These are phyloP conservation scores for Coelastrella sp. DNA, from an alignment of 139 green algal species.

Conservation along the genomic window DNA sequence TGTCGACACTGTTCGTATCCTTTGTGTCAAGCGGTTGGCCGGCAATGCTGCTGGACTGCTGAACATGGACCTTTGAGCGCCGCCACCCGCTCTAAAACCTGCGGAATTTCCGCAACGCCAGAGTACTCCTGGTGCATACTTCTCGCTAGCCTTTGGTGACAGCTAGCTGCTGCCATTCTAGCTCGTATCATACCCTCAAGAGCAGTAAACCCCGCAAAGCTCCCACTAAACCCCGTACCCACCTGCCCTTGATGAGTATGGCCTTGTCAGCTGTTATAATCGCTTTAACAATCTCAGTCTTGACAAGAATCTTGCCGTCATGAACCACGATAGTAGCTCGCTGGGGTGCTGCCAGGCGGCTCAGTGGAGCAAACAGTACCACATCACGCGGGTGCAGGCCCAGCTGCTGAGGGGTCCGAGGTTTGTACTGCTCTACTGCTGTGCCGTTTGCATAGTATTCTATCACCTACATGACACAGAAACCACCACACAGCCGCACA, in stretches of 20 bases:
- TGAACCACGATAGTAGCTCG: slow-evolving; percentile 62
- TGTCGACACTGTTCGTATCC: too few relatives aligned
- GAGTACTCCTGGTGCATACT: too few relatives aligned
- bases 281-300: slow-evolving; percentile 65
- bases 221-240: too few relatives aligned
- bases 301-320: slow-evolving; percentile 66
- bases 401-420: slow-evolving; percentile 46
- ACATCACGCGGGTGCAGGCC: slow-evolving; percentile 62
- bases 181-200: too few relatives aligned
- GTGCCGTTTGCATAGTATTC: slow-evolving; percentile 49
- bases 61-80: background rate
- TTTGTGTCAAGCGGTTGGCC: background rate
- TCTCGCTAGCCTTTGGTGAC: too few relatives aligned
- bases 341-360: slow-evolving; percentile 48
- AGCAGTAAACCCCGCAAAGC: too few relatives aligned
- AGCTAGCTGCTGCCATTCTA: too few relatives aligned
- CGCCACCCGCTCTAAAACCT: too few relatives aligned
- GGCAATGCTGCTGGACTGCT: background rate
- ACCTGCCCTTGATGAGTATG: slow-evolving; percentile 66
- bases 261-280: slow-evolving; percentile 64
- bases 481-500: background rate
- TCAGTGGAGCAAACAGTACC: slow-evolving; percentile 52
- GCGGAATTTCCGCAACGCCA: too few relatives aligned
- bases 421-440: slow-evolving; percentile 43
- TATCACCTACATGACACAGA: slow-evolving; percentile 46